Evolutionary conservation across 2,329 filamentous ascomycete species (phyloP).

Genomic region (Cercospora canescens): DNA sequence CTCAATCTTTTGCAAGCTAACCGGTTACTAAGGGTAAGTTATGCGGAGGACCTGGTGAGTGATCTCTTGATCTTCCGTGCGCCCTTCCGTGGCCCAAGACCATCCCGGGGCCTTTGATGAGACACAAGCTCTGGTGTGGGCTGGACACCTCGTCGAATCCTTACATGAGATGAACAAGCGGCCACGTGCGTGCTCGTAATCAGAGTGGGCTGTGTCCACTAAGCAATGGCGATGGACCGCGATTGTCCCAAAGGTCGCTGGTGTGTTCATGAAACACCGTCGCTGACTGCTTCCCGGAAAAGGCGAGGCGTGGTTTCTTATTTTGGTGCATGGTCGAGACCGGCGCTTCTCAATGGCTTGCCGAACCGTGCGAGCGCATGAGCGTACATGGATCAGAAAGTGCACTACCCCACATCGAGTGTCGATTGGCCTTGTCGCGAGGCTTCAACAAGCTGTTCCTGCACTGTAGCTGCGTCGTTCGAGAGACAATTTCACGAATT

Average conservation of each 20-base stretch:
- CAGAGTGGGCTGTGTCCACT: not conserved
- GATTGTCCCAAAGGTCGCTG: slow-evolving; percentile 1
- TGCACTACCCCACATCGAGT: slow-evolving; percentile 7
- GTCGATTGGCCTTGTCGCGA: not conserved
- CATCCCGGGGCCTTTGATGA: slow-evolving; percentile 9
- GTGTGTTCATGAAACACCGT: slow-evolving; percentile 7
- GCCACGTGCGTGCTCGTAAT: slow-evolving; percentile 8
- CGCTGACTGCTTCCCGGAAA: slow-evolving; percentile 3
- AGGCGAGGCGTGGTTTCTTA: slow-evolving; percentile 8
- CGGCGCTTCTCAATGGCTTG: not conserved
- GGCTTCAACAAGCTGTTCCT: not conserved
- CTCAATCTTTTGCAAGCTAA: slow-evolving; percentile 4
- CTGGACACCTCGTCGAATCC: not conserved
- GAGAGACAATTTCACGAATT: not conserved
- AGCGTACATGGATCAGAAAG: not conserved
- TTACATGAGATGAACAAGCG: slow-evolving; percentile 3
- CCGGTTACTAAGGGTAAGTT: not conserved
- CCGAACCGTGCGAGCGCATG: slow-evolving; percentile 5
- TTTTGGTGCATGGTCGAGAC: slow-evolving; percentile 11
- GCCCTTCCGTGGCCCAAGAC: not conserved
- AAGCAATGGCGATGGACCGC: slow-evolving; percentile 7
- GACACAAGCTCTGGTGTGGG: slow-evolving; percentile 6
- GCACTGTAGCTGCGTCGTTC: not conserved
- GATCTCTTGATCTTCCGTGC: slow-evolving; percentile 11
- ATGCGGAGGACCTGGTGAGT: slow-evolving; percentile 12